Evolutionary conservation across 768 basidiomycete species (phyloP), one percentile per base, ranked within the genome.

Genomic region (Paxillus rubicundulus): DNA sequence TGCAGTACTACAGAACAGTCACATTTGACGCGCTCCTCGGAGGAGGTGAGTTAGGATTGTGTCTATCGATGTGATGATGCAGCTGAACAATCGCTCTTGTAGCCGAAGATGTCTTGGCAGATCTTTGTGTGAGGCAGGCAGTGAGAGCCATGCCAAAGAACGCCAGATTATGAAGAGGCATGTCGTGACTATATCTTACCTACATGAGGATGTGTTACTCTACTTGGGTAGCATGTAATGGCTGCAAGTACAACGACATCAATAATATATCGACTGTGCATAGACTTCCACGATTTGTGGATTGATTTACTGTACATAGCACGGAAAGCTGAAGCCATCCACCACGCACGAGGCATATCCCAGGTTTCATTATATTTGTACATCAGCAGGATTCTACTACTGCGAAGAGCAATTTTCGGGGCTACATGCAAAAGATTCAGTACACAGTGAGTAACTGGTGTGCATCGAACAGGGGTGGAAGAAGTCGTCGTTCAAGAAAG

Each of bases 41-140:
- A 45, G 87, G 87, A 60, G 79, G 79, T 78, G 47, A 68, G 71
- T 54, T 4, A 3, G 18, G 2, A 4, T 33, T n/a, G 4, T 18
- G 18, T 42, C 2, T 9, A 2, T 51, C 28, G 0, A 18, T 27
- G 9, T 12, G 18, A 9, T 10, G 13, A 12, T 38, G 9, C n/a
- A n/a, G 45, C 49, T 58, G 20, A n/a, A 59, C 55, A 20, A n/a
- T 28, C 10, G 13, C 16, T 40, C 17, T 41, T 54, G 18, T 49
- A 79, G 87, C 88, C 54, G 86, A 89, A 66, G 86, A 87, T 55
- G 87, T 89, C 9, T 70, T 91, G 49, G 80, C 81, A 2, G 88
- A 92, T 63, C 75, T 93, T 27, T 90, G 91, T 44, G 89, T 91
- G 9, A 78, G 90, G 44, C 89, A 91, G 65, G 89, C 89, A 0